Evolutionary conservation across 805 yeast genomes (phyloP), one percentile per base, ranked within the genome.

Genomic region (Suhomyces sp.): DNA sequence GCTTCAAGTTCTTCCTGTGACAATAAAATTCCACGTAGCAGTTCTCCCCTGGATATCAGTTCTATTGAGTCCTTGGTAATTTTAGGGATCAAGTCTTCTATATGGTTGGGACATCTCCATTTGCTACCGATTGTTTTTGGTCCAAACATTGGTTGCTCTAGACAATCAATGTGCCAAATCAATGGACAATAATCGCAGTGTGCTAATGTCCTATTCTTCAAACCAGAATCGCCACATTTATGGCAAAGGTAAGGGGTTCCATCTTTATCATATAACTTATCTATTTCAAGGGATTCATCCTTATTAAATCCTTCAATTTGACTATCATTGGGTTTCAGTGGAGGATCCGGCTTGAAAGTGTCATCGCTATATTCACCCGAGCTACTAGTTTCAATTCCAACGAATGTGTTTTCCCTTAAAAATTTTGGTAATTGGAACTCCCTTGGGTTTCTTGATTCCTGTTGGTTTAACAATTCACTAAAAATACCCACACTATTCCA

Each of bases 21-120:
- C 8, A 22, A 10, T n/a, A n/a, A n/a, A n/a, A n/a, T n/a, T n/a
- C n/a, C n/a, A n/a, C n/a, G n/a, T n/a, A n/a, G n/a, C n/a, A n/a
- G n/a, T n/a, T n/a, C n/a, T n/a, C n/a, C n/a, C n/a, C n/a, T n/a
- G n/a, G n/a, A n/a, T n/a, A n/a, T n/a, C n/a, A n/a, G n/a, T n/a
- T n/a, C n/a, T n/a, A n/a, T n/a, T n/a, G n/a, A n/a, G n/a, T n/a
- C n/a, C n/a, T n/a, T n/a, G 10, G 23, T 15, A 2, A 63, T 43
- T 37, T 70, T 62, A 10, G 67, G 69, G n/a, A 70, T 43, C 15
- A 76, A 56, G 26, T 60, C 66, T 30, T 74, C 83, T 14, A 78
- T 76, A 62, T 88, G 97, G 47, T 84, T 82, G 2, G 96, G 98
- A 58, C 96, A 93, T 63, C 77, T 80, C 98, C 96, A 91, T 56